A percentile compares a stretch with the other conserved stretches of the same genome.
Conservation (phyloP, 306 rosid species). For the Fragaria vesca region DNA sequence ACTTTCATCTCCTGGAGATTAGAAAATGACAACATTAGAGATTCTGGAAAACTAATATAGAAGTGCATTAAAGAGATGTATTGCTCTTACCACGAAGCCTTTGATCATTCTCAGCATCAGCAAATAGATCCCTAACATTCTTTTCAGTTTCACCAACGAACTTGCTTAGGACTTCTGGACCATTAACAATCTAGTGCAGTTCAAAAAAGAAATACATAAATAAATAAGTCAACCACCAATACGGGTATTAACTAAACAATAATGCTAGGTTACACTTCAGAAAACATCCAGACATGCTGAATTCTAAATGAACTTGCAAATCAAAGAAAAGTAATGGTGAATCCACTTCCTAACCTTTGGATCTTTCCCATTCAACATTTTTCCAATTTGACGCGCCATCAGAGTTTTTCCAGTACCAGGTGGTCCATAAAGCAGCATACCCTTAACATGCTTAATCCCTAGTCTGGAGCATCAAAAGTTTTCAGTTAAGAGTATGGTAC, state of each 20-base stretch:
- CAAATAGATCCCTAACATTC: constrained; percentile 96
- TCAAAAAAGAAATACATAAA: neutral
- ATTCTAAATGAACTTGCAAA: neutral
- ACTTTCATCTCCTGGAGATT: constrained; percentile 79
- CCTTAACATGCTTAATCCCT: constrained; percentile 98
- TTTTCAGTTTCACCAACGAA: constrained; percentile 98
- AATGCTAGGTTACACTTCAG: constrained; percentile 27
- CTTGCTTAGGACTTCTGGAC: constrained; percentile 97
- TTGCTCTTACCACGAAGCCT: constrained; percentile 63
- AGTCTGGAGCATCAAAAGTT: constrained; percentile 58
- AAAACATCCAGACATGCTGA: constrained; percentile 27
- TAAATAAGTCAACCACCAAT: constrained; percentile 14
- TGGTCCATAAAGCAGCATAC: constrained; percentile 96
- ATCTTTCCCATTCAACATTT: constrained; percentile 89
- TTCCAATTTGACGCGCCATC: constrained; percentile 99
- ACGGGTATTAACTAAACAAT: constrained; percentile 24
- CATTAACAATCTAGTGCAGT: constrained; percentile 75
- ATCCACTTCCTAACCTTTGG: constrained; percentile 74
- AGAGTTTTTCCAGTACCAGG: constrained; percentile 99
- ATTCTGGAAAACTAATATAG: constrained; percentile 22
- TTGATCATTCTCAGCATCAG: constrained; percentile 98
- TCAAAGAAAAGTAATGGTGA: neutral
- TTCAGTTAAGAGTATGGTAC: constrained; percentile 32
- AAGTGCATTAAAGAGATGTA: constrained; percentile 23
- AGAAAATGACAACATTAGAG: constrained; percentile 26